A percentile compares a stretch with the other conserved stretches of the same genome.
These are phyloP conservation scores for Calocybe gambosa DNA, from an alignment of 1,284 basidiomycete species.

Conservation along the genomic window DNA sequence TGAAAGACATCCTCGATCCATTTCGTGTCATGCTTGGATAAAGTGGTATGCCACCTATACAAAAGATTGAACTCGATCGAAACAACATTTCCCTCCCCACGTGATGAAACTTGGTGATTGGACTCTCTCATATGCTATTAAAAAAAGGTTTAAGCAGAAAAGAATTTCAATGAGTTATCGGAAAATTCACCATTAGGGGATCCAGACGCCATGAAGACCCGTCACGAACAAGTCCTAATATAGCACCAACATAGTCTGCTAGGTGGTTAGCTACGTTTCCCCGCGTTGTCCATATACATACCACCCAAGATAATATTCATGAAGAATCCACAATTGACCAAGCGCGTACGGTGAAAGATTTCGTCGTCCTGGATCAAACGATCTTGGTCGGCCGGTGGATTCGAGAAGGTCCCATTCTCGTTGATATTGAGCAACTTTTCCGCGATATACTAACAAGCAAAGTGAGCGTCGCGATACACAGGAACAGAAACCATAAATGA, in stretches of 20 bases:
- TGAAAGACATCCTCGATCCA: conserved; percentile 55
- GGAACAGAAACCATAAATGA: conserved; percentile 13
- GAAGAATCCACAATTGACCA: conserved; percentile 73
- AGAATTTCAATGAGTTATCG: neutral
- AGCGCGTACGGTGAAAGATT: conserved; percentile 68
- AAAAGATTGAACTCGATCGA: conserved; percentile 73
- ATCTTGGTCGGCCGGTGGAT: conserved; percentile 25
- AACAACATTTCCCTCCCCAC: conserved; percentile 67
- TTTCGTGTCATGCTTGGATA: conserved; percentile 51
- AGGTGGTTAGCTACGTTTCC: conserved; percentile 1
- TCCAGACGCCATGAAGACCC: conserved; percentile 56
- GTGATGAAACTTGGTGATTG: conserved; percentile 43
- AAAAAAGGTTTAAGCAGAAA: neutral
- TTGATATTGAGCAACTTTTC: conserved; percentile 66
- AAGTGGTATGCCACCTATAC: conserved; percentile 71
- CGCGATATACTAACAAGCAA: conserved; percentile 54
- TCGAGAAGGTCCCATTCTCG: conserved; percentile 44
- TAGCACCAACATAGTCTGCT: conserved; percentile 66
- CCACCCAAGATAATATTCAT: conserved; percentile 63
- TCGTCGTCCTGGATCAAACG: conserved; percentile 56
- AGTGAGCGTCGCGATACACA: neutral
- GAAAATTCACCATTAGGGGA: conserved; percentile 45
- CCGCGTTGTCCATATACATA: conserved; percentile 17
- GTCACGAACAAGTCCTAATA: conserved; percentile 60
- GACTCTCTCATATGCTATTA: conserved; percentile 42